phyloP scores from a whole-genome alignment of 1,139 yeast species.

The Kluyveromyces marxianus region DNA sequence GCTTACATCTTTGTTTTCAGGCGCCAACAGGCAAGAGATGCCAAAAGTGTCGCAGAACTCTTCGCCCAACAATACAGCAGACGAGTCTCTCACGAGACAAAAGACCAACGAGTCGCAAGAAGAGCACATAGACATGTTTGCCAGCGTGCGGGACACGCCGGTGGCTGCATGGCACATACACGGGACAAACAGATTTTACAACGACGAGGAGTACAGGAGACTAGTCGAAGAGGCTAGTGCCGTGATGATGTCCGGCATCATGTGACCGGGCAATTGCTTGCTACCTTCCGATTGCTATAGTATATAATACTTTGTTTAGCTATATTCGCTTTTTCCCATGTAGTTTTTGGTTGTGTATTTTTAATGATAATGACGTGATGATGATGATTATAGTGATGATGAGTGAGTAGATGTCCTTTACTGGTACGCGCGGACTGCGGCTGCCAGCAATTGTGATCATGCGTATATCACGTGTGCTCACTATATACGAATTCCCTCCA shows the following conservation, averaged over 20 bases:
- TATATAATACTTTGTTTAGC: no score
- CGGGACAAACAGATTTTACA: conserved; percentile 10
- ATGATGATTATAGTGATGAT: no score
- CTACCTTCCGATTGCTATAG: not conserved
- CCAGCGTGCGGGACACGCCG: conserved; percentile 8
- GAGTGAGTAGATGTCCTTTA: no score
- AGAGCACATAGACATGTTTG: conserved; percentile 4
- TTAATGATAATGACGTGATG: no score
- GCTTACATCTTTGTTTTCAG: no score
- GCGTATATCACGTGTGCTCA: no score
- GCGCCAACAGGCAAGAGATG: not conserved
- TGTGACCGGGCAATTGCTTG: conserved; percentile 9
- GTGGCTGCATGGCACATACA: conserved; percentile 11
- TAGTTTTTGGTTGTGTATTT: no score
- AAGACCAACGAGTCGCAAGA: conserved; percentile 4
- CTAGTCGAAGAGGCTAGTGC: conserved; percentile 20
- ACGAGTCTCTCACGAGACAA: not conserved
- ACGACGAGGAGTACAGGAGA: conserved; percentile 11
- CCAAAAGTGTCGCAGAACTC: not conserved
- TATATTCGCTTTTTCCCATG: no score
- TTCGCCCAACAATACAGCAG: not conserved
- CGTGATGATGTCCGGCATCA: conserved; percentile 24
- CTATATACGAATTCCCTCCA: no score
- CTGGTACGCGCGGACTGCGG: no score
- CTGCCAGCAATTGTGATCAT: no score